Conservation (phyloP, 371 early-diverging fungal species). For the Lichtheimia ramosa region DNA sequence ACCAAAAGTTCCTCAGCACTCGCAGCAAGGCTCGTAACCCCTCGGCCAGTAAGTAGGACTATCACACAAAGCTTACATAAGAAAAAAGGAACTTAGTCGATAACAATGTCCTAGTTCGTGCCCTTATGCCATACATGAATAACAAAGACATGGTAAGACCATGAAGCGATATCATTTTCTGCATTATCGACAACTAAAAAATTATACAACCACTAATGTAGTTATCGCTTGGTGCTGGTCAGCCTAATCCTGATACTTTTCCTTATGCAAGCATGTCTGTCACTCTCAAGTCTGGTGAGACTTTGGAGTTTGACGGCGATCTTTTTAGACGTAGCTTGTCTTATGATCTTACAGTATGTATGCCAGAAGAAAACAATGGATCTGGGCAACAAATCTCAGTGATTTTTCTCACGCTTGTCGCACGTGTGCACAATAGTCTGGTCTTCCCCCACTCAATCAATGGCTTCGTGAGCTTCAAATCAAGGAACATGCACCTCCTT, state of each 20-base stretch:
- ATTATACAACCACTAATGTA: slow-evolving; percentile 5
- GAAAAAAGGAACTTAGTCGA: no score
- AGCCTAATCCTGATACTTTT: slow-evolving; percentile 71
- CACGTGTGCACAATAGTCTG: slow-evolving; percentile 41
- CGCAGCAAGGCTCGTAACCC: slow-evolving; percentile 29
- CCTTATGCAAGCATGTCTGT: slow-evolving; percentile 69
- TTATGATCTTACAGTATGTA: slow-evolving; percentile 58
- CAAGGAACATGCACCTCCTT: slow-evolving; percentile 60
- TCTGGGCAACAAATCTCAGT: not conserved
- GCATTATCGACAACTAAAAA: not conserved
- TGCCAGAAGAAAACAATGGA: not conserved
- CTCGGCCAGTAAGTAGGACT: slow-evolving; percentile 18
- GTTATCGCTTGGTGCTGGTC: slow-evolving; percentile 74
- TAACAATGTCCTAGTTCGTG: slow-evolving; percentile 15
- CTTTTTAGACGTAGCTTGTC: slow-evolving; percentile 49
- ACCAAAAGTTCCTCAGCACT: slow-evolving; percentile 22
- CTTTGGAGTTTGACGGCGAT: slow-evolving; percentile 41
- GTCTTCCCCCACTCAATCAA: slow-evolving; percentile 58
- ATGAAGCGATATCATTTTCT: no score
- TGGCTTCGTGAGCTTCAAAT: slow-evolving; percentile 68
- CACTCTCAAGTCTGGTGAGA: slow-evolving; percentile 62
- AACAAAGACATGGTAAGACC: slow-evolving; percentile 21
- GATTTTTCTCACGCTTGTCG: slow-evolving; percentile 7
- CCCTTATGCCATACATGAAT: slow-evolving; percentile 26
- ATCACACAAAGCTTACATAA: no score